These are phyloP conservation scores for Vigna nakashimae DNA, from an alignment of 306 rosid species.

Conservation along the genomic window DNA sequence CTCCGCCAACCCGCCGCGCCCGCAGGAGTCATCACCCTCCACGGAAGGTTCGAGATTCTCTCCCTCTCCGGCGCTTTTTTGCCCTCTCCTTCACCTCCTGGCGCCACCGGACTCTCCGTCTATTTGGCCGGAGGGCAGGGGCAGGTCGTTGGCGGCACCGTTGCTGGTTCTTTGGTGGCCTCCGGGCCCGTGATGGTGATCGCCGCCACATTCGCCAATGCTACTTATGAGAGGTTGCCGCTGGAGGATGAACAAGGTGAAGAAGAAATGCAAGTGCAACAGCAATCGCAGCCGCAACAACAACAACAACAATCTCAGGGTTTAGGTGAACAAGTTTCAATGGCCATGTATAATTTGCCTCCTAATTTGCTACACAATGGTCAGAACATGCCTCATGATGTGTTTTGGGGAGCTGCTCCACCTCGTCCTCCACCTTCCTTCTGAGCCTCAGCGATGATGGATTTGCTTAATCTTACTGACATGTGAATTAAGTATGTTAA, in stretches of 20 bases:
- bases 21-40: slow-evolving; percentile 63
- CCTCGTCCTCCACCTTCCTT: slow-evolving; percentile 73
- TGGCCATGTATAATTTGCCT: slow-evolving; percentile 67
- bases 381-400: slow-evolving; percentile 71
- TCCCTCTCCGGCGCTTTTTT: slow-evolving; percentile 81
- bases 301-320: slow-evolving; percentile 51
- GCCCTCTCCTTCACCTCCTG: slow-evolving; percentile 78
- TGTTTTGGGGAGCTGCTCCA: slow-evolving; percentile 77
- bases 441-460: slow-evolving; percentile 37
- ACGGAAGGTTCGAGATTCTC: slow-evolving; percentile 83
- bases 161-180: slow-evolving; percentile 72
- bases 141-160: slow-evolving; percentile 86
- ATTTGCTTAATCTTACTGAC: slow-evolving; percentile 46
- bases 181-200: slow-evolving; percentile 85
- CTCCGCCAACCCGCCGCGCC: slow-evolving; percentile 81
- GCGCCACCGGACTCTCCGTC: slow-evolving; percentile 71
- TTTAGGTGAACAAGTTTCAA: slow-evolving; percentile 59
- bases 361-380: slow-evolving; percentile 74
- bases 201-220: slow-evolving; percentile 83
- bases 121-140: slow-evolving; percentile 90
- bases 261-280: slow-evolving; percentile 60
- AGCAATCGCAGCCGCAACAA: slow-evolving; percentile 31
- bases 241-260: slow-evolving; percentile 63
- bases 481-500: slow-evolving; percentile 42
- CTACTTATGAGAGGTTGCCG: slow-evolving; percentile 78